Evolutionary conservation across 2,329 filamentous ascomycete genomes (phyloP), one percentile per base, ranked within the genome.

Genomic region (Penicillium sp.): DNA sequence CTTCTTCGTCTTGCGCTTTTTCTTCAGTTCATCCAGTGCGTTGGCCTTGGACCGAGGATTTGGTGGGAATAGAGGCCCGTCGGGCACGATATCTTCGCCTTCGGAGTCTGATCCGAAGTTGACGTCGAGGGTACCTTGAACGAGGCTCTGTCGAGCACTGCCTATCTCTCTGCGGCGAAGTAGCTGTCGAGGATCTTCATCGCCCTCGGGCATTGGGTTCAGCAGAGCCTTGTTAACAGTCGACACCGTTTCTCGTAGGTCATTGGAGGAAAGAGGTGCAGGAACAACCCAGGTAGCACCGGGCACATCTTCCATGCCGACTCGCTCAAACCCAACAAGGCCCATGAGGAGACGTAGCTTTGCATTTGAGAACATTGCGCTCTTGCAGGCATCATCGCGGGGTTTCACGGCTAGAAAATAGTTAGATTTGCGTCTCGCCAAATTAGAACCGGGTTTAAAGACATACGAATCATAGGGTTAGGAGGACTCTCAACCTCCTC

Each of bases 281-380:
- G 90, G 87, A 35, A 97, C 78, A 38, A 88, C 73, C 93, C 93
- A 97, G 0, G 78, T 75, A 1, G 87, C 85, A 50, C 92, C 87
- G 0, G 81, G 78, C 3, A 88, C 84, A 63, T 95, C 88, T 37
- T 89, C 84, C 32, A 74, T 68, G 28, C 81, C 81, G 6, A 81
- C 65, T 44, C 84, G 78, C 61, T 86, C 78, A 53, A 95, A 81
- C 0, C 87, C 88, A 15, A 86, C 77, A 0, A 93, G 77, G 1
- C 78, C 85, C 80, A 97, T 86, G 3, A 98, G 79, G 1, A 97
- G 82, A 29, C 91, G 86, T 2, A 97, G 78, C 62, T 92, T 86
- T 8, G 88, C 84, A 68, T 97, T 95, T 65, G 89, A 95, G 75
- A 95, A 95, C 71, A 95, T 84, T 24, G 89, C 86, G 20, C 78